Conservation (phyloP, 768 basidiomycete genomes). For the Tubosaeta brunneosetosa region DNA sequence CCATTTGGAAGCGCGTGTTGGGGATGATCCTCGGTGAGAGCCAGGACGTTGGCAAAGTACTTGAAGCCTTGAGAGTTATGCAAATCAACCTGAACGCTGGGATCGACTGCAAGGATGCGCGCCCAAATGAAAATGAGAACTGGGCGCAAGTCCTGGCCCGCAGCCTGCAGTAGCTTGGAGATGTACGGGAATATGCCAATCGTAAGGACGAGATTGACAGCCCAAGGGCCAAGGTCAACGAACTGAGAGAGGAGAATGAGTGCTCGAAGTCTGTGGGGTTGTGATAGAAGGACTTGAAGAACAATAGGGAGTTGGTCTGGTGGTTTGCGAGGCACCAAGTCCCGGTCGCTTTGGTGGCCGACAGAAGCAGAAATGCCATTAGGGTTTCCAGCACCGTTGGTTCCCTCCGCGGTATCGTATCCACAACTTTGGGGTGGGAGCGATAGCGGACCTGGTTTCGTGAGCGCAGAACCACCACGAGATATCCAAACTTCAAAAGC, state of each 20-base stretch:
- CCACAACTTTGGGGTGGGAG: constrained; percentile 49
- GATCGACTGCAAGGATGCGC: constrained; percentile 94
- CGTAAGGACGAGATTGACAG: constrained; percentile 89
- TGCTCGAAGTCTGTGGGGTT: constrained; percentile 91
- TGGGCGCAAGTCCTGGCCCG: constrained; percentile 91
- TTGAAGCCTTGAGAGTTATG: constrained; percentile 76
- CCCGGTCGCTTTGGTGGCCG: constrained; percentile 23
- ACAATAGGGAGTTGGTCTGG: constrained; percentile 98
- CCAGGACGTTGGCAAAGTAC: constrained; percentile 79
- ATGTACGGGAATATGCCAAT: constrained; percentile 99
- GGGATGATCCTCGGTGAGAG: constrained; percentile 55
- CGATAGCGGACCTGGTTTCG: constrained; percentile 70
- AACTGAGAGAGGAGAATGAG: constrained; percentile 95
- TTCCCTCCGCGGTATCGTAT: constrained; percentile 19
- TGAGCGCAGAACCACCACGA: constrained; percentile 82
- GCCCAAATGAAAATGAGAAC: constrained; percentile 99
- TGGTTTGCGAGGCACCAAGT: constrained; percentile 80
- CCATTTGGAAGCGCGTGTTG: constrained; percentile 75
- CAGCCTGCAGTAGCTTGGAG: constrained; percentile 91
- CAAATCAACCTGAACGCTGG: constrained; percentile 85
- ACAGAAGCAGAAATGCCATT: constrained; percentile 5
- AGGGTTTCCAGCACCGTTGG: constrained; percentile 16
- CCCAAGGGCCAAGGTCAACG: constrained; percentile 98
- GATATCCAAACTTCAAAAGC: constrained; percentile 99
- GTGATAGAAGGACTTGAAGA: constrained; percentile 93